These are phyloP conservation scores for Curvularia sp. DNA, from an alignment of 2,329 filamentous ascomycete species.

Conservation along the genomic window DNA sequence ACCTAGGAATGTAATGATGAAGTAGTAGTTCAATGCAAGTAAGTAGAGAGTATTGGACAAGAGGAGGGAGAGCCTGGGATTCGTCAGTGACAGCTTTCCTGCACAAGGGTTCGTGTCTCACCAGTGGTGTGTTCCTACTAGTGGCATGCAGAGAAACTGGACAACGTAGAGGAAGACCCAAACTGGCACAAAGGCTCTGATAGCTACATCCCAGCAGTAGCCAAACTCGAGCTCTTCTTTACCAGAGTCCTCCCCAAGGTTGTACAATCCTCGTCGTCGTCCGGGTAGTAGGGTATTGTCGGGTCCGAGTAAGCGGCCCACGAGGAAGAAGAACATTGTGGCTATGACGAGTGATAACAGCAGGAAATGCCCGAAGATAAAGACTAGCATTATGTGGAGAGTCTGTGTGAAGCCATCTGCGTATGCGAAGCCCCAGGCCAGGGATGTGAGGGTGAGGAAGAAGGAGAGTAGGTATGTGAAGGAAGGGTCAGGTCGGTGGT, in stretches of 20 bases:
- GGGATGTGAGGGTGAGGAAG: slow-evolving; percentile 62
- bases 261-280: slow-evolving; percentile 64
- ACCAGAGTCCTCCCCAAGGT: slow-evolving; percentile 55
- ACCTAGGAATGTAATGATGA: slow-evolving; percentile 71
- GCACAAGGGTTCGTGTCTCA: slow-evolving; percentile 19
- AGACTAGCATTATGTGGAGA: slow-evolving; percentile 56
- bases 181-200: slow-evolving; percentile 71
- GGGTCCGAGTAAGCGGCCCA: slow-evolving; percentile 67
- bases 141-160: slow-evolving; percentile 71
- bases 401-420: slow-evolving; percentile 54
- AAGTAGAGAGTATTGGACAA: slow-evolving; percentile 72
- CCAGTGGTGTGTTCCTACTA: slow-evolving; percentile 63
- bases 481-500: slow-evolving; percentile 72
- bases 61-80: slow-evolving; percentile 60
- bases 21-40: slow-evolving; percentile 70
- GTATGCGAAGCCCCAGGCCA: slow-evolving; percentile 67
- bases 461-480: slow-evolving; percentile 74
- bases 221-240: slow-evolving; percentile 70
- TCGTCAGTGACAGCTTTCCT: slow-evolving; percentile 2
- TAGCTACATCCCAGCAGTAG: slow-evolving; percentile 74
- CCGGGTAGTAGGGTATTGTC: slow-evolving; percentile 60
- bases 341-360: slow-evolving; percentile 65
- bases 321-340: slow-evolving; percentile 68
- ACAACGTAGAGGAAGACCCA: slow-evolving; percentile 72
- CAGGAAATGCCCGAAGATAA: slow-evolving; percentile 67